phyloP scores from a whole-genome alignment of 73 alveolate genomes.

The Paramecium tetraurelia region DNA sequence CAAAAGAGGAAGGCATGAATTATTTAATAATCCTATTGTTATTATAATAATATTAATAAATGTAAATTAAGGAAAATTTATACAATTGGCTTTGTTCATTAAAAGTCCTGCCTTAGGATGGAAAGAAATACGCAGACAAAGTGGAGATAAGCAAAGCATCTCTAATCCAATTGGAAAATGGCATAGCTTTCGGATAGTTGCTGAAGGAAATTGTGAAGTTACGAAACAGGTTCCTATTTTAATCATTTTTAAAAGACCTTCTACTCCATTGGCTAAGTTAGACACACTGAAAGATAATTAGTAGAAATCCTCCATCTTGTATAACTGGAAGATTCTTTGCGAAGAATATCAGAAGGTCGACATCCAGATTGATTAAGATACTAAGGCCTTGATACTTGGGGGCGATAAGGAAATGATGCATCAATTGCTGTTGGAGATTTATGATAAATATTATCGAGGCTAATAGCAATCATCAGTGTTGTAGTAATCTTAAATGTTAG shows the following conservation, averaged over 20 bases:
- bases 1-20: background rate
- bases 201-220: conserved; percentile 54
- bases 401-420: conserved; percentile 66
- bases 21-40: background rate
- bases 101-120: conserved; percentile 28
- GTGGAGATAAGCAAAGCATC: conserved; percentile 32
- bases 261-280: conserved; percentile 61
- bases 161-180: conserved; percentile 46
- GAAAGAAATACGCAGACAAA: conserved; percentile 54
- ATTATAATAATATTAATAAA: background rate
- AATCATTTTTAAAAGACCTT: conserved; percentile 36
- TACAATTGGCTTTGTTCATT: conserved; percentile 49
- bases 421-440: conserved; percentile 48
- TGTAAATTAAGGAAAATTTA: conserved; percentile 53
- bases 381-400: conserved; percentile 63
- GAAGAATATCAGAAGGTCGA: conserved; percentile 71
- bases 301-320: conserved; percentile 68
- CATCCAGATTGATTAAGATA: conserved; percentile 71
- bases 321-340: conserved; percentile 78
- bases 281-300: conserved; percentile 61
- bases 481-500: background rate
- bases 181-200: conserved; percentile 46
- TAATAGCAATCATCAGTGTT: conserved; percentile 2
- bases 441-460: conserved; percentile 10
- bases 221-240: conserved; percentile 12